phyloP scores from a whole-genome alignment of 352 stramenopile species.

The Globisporangium cederbergense region DNA sequence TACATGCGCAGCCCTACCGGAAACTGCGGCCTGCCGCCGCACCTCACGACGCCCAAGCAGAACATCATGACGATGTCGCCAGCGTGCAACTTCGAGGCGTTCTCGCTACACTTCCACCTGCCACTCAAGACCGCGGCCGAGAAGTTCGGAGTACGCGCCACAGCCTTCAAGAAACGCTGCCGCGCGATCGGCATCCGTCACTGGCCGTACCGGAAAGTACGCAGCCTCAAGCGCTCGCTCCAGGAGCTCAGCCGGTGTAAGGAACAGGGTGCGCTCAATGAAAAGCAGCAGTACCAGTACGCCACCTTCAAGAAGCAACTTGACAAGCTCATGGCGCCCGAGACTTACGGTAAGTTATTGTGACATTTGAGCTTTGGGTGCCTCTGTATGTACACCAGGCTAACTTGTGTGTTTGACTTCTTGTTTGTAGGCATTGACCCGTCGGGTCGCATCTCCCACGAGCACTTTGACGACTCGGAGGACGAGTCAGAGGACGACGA shows the following conservation, averaged over 20 bases:
- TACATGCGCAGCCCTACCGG: conserved; percentile 33
- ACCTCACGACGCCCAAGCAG: not conserved
- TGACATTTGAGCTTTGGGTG: too few species aligned
- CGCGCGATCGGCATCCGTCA: conserved; percentile 68
- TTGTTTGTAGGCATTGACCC: conserved; percentile 48
- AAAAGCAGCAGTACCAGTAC: conserved; percentile 61
- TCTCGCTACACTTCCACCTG: conserved; percentile 48
- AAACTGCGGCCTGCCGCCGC: not conserved
- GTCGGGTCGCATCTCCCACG: conserved; percentile 44
- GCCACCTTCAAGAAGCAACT: conserved; percentile 60
- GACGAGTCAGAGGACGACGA: conserved; percentile 54
- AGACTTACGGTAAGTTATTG: conserved; percentile 63
- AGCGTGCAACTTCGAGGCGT: conserved; percentile 31
- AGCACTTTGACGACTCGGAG: conserved; percentile 45
- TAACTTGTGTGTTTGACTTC: not conserved
- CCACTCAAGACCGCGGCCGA: conserved; percentile 64
- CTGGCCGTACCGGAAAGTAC: conserved; percentile 72
- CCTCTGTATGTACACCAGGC: too few species aligned
- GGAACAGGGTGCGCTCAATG: conserved; percentile 44
- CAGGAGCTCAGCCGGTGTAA: conserved; percentile 57
- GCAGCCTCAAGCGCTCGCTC: conserved; percentile 65
- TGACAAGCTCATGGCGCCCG: conserved; percentile 54
- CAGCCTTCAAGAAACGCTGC: conserved; percentile 74
- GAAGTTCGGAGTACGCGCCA: conserved; percentile 74
- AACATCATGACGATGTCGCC: conserved; percentile 51